phyloP scores from a whole-genome alignment of 2,329 filamentous ascomycete genomes.

The Exophiala aquamarina region DNA sequence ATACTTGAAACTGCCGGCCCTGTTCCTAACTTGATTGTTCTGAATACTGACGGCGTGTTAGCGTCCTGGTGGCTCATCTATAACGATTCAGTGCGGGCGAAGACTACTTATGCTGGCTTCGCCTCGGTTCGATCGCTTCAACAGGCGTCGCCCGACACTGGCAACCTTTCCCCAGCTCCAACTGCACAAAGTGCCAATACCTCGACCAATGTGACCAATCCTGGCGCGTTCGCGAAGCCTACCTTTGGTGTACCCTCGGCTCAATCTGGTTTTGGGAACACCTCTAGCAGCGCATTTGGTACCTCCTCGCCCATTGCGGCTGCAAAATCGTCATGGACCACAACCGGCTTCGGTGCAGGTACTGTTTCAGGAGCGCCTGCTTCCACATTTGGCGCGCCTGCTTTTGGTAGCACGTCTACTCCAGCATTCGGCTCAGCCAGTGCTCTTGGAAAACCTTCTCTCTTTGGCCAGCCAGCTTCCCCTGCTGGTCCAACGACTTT shows the following conservation, averaged over 20 bases:
- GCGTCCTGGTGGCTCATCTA: slow-evolving; percentile 91
- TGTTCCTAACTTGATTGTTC: slow-evolving; percentile 76
- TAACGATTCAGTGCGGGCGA: slow-evolving; percentile 75
- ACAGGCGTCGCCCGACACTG: neutral
- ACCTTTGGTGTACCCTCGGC: slow-evolving; percentile 16
- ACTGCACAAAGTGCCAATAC: too few species aligned
- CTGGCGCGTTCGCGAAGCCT: slow-evolving; percentile 38
- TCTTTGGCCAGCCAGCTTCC: slow-evolving; percentile 35
- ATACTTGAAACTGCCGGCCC: slow-evolving; percentile 77
- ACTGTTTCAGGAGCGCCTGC: neutral
- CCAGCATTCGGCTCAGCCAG: slow-evolving; percentile 38
- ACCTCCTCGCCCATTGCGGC: slow-evolving; percentile 32
- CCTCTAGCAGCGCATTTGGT: slow-evolving; percentile 23
- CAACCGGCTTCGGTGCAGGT: slow-evolving; percentile 26
- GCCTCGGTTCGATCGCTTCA: slow-evolving; percentile 19
- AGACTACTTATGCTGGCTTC: slow-evolving; percentile 73
- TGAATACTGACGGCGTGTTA: slow-evolving; percentile 87
- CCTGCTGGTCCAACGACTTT: slow-evolving; percentile 16
- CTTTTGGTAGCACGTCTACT: slow-evolving; percentile 34
- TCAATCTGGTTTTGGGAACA: slow-evolving; percentile 18
- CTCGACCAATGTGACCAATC: slow-evolving; percentile 7
- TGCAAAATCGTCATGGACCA: slow-evolving; percentile 29
- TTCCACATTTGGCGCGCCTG: slow-evolving; percentile 25
- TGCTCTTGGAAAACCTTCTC: slow-evolving; percentile 32
- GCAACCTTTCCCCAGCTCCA: slow-evolving; percentile 3